Evolutionary conservation across 495 filamentous ascomycete species (phyloP).

Genomic region (Penicillium angulare): DNA sequence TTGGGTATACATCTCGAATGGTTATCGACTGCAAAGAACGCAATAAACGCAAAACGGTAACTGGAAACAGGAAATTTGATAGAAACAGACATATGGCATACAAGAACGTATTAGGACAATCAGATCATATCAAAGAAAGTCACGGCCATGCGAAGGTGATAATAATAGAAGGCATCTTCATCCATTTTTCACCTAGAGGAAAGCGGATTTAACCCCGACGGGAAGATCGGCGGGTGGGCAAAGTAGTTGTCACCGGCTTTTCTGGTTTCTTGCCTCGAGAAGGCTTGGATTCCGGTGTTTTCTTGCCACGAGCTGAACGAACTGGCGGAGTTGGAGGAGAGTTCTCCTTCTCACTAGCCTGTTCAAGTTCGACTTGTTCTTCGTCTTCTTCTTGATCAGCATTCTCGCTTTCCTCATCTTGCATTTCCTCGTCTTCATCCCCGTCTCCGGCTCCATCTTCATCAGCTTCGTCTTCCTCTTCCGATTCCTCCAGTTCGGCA

Average conservation of each 20-base stretch:
- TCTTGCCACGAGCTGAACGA: conserved; percentile 22
- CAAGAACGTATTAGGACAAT: conserved; percentile 5
- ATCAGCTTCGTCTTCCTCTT: conserved; percentile 28
- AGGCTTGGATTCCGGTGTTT: conserved; percentile 15
- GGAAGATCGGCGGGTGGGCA: conserved; percentile 42
- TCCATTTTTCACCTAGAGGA: neutral
- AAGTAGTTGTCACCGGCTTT: conserved; percentile 19
- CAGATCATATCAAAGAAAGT: conserved; percentile 1
- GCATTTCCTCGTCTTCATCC: conserved; percentile 15
- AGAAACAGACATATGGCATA: conserved; percentile 7
- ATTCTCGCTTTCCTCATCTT: conserved; percentile 18
- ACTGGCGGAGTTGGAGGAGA: conserved; percentile 26
- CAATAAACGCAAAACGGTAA: conserved; percentile 5
- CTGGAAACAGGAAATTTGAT: conserved; percentile 3
- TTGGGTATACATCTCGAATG: conserved; percentile 40
- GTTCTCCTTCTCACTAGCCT: conserved; percentile 22
- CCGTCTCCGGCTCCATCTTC: too few relatives aligned
- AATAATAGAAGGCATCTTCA: neutral
- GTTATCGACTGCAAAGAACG: conserved; percentile 17
- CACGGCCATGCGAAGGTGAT: neutral
- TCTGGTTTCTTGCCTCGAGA: neutral
- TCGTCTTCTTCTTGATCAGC: conserved; percentile 15
- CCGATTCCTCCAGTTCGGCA: conserved; percentile 23
- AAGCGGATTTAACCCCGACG: conserved; percentile 30
- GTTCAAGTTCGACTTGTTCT: conserved; percentile 24